Percentiles rank a stretch among this genome's conserved stretches.
phyloP scores from a whole-genome alignment of 495 filamentous ascomycete genomes.

The Penicillium lagena region DNA sequence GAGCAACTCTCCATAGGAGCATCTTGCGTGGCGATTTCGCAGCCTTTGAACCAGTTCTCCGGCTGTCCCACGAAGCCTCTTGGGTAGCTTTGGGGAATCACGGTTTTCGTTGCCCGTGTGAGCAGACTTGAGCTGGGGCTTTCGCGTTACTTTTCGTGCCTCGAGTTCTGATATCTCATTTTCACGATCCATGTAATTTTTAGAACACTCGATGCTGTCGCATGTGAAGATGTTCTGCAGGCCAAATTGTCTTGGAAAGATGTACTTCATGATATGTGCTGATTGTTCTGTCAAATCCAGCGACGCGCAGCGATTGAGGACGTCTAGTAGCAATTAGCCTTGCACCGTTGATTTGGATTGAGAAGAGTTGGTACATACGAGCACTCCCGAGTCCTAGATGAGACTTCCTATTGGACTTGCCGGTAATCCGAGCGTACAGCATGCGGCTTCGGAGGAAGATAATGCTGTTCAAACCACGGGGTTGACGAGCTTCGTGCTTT shows the following conservation, averaged over 20 bases:
- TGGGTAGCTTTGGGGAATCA: constrained; percentile 52
- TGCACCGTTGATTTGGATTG: too few species aligned
- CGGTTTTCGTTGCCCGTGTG: constrained; percentile 6
- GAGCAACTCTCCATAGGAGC: constrained; percentile 69
- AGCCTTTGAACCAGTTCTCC: constrained; percentile 58
- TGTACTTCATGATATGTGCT: constrained; percentile 77
- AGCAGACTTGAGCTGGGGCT: neutral
- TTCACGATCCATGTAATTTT: constrained; percentile 78
- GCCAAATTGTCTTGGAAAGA: constrained; percentile 87
- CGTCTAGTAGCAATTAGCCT: constrained; percentile 49
- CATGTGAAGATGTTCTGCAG: constrained; percentile 87
- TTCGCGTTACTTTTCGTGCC: constrained; percentile 3
- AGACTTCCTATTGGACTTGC: constrained; percentile 59
- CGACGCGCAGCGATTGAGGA: constrained; percentile 68
- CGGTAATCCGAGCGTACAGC: constrained; percentile 69
- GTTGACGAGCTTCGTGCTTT: neutral
- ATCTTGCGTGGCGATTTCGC: constrained; percentile 64
- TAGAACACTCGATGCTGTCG: constrained; percentile 64
- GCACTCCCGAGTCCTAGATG: constrained; percentile 70
- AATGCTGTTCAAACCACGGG: constrained; percentile 51
- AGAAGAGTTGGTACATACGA: constrained; percentile 50
- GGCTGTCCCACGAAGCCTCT: constrained; percentile 60
- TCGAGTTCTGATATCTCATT: constrained; percentile 59
- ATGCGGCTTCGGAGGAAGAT: constrained; percentile 76
- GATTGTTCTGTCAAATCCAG: constrained; percentile 43